Base-by-base conservation (phyloP, 805 yeast genomes). In the Sugiyamaella marilandica region DNA sequence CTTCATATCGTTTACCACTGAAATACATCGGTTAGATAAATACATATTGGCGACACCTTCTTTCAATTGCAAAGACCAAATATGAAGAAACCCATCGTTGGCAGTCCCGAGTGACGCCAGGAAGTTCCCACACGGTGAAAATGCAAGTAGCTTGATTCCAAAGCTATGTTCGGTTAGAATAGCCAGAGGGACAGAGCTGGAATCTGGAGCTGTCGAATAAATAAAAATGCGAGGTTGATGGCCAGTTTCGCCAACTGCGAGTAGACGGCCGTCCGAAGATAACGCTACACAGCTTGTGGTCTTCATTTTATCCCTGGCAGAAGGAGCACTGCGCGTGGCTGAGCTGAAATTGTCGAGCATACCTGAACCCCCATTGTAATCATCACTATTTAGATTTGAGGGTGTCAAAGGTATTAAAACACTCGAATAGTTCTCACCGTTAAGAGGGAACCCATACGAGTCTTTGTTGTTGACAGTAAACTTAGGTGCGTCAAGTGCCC, bases 211-310 rank as follows among this genome's bases (percentile, higher is more conserved):
- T 13, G 82, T 66, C 1, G 87, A 81, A 60, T 76, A 84, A 11
- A 84, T 59, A 18, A 83, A 66, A 1, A 85, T 74, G 16, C 90
- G 70, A 1, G 92, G 92, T 57, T 76, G 80, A 55, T 82, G 82
- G 0, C 91, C 91, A 0, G 75, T 65, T 62, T 85, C 92, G 1
- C 92, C 92, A 13, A 84, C 79, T 0, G 89, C 89, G 24, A 85
- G 64, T 3, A 80, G 58, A 44, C 66, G 72, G 36, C 71, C 74
- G 61, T 80, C 78, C 0, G 85, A 80, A 0, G 87, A 76, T 4
- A 84, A 67, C 2, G 82, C 78, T n/a, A 84, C 62, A 54, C 86
- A 80, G 45, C 75, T 75, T 35, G 82, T 76, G 0, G 79, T 72
- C 52, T 84, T 69, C 31, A 82, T 78, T 51, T 76, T 70, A 48